phyloP scores from a whole-genome alignment of 768 basidiomycete species.

The Grammothele lineata region DNA sequence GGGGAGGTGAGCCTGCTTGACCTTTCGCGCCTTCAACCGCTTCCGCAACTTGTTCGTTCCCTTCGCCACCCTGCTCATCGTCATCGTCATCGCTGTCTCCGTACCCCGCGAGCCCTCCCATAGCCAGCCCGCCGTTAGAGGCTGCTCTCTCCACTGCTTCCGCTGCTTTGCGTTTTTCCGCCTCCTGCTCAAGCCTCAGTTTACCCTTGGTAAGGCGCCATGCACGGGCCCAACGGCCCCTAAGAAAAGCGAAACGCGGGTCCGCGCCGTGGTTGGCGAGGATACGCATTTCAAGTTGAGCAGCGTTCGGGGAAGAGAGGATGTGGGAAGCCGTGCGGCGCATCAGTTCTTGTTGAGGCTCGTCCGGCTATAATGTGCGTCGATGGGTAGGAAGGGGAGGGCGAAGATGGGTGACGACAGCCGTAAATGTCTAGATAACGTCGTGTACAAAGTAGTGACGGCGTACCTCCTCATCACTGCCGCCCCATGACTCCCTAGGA shows the following conservation, averaged over 20 bases:
- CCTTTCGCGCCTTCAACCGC: neutral
- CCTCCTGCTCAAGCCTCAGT: conserved; percentile 28
- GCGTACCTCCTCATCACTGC: conserved; percentile 65
- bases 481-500: conserved; percentile 56
- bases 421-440: neutral
- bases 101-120: conserved; percentile 59
- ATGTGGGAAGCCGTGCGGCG: conserved; percentile 68
- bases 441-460: neutral
- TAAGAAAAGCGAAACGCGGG: conserved; percentile 74
- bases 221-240: conserved; percentile 64
- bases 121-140: conserved; percentile 40
- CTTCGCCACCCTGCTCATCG: conserved; percentile 10
- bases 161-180: conserved; percentile 21
- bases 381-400: neutral
- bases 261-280: conserved; percentile 82
- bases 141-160: conserved; percentile 3
- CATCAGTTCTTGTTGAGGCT: conserved; percentile 62
- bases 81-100: conserved; percentile 31
- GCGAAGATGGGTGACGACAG: neutral
- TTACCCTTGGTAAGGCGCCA: conserved; percentile 59
- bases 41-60: neutral
- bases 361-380: conserved; percentile 45
- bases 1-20: neutral
- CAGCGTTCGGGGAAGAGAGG: conserved; percentile 66
- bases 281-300: conserved; percentile 84